These are phyloP conservation scores for Thuja plicata DNA, from an alignment of 83 land plant genomes.

Conservation along the genomic window DNA sequence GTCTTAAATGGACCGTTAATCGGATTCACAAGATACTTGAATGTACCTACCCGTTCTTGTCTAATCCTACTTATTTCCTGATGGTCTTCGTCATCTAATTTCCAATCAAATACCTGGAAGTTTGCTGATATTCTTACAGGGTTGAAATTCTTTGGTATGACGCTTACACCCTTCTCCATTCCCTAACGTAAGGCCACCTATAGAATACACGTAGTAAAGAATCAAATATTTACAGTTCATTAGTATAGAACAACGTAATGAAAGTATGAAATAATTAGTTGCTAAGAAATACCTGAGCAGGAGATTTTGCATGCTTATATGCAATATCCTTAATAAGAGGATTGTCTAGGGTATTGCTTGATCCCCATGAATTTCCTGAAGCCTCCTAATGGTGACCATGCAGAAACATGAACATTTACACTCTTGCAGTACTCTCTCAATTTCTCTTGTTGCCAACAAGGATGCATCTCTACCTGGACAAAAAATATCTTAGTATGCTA, in stretches of 20 bases:
- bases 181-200: constrained; percentile 57
- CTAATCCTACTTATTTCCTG: no score
- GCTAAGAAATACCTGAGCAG: constrained; percentile 43
- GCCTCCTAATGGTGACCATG: constrained; percentile 61
- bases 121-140: no score
- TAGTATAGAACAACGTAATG: background rate
- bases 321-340: constrained; percentile 47
- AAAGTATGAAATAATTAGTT: no score
- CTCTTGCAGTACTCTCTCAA: constrained; percentile 40
- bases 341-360: constrained; percentile 21
- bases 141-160: no score
- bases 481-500: background rate
- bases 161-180: no score
- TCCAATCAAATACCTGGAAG: no score
- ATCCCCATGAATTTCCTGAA: constrained; percentile 41
- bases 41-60: no score
- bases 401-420: constrained; percentile 47
- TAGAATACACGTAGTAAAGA: background rate
- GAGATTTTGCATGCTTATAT: constrained; percentile 39
- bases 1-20: no score
- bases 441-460: constrained; percentile 49
- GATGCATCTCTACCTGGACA: constrained; percentile 68
- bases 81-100: no score
- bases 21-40: no score
- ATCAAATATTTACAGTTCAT: background rate